Conservation (phyloP, 2,329 filamentous ascomycete genomes). For the Fusarium solani-melongenae region DNA sequence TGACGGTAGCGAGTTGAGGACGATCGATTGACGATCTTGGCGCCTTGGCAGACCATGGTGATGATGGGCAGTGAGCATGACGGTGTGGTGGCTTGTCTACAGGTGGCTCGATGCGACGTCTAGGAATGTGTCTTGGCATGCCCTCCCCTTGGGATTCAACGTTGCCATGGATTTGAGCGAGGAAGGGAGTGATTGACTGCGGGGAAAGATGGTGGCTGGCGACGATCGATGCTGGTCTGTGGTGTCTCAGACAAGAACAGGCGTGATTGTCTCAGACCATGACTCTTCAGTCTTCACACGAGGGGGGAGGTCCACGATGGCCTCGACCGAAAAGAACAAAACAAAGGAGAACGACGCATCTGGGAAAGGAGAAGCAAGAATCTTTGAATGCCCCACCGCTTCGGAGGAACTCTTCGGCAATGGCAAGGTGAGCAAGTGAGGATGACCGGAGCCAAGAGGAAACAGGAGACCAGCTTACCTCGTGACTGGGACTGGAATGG, state of each 20-base stretch:
- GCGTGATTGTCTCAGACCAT: conserved; percentile 3
- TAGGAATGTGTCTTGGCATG: conserved; percentile 7
- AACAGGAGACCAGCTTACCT: conserved; percentile 1
- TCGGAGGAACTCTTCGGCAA: background rate
- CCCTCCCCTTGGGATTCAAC: conserved; percentile 21
- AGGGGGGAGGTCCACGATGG: background rate
- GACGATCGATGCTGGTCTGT: conserved; percentile 15
- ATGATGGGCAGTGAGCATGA: background rate
- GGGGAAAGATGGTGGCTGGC: conserved; percentile 26
- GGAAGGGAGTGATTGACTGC: background rate
- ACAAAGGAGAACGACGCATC: background rate
- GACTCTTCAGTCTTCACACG: background rate
- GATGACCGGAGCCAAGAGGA: background rate
- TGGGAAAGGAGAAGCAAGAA: background rate
- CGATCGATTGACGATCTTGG: conserved; percentile 24
- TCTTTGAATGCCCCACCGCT: background rate
- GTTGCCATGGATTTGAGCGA: conserved; percentile 13
- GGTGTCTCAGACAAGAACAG: conserved; percentile 10
- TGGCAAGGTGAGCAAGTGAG: conserved; percentile 2
- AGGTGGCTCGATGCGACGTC: background rate
- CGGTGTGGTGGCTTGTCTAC: background rate
- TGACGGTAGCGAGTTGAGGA: background rate
- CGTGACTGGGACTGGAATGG: conserved; percentile 10
- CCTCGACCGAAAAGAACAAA: background rate
- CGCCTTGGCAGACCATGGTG: conserved; percentile 11